Conservation (phyloP, 2,329 filamentous ascomycete genomes). For the Talaromyces islandicus region DNA sequence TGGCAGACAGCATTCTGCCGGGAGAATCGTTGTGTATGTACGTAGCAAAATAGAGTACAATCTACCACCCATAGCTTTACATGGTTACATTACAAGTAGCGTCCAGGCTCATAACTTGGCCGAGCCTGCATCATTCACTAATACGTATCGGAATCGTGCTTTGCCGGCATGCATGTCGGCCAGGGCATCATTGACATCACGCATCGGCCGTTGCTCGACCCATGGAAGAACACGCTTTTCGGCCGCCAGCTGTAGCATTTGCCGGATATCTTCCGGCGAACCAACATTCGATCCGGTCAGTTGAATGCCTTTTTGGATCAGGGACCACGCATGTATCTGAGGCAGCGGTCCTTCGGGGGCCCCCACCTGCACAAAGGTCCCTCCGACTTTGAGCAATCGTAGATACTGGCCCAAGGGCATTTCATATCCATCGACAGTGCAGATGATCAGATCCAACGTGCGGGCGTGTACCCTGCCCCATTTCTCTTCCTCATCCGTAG, state of each 20-base stretch:
- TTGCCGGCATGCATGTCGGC: constrained; percentile 41
- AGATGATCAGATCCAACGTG: constrained; percentile 51
- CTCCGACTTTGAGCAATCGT: constrained; percentile 52
- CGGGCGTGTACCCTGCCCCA: constrained; percentile 47
- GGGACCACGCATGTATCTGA: constrained; percentile 49
- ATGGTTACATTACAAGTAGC: neutral
- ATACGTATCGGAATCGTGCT: constrained; percentile 42
- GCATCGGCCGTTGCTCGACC: constrained; percentile 37
- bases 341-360: constrained; percentile 56
- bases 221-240: constrained; percentile 38
- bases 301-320: constrained; percentile 53
- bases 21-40: neutral
- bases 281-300: constrained; percentile 46
- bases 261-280: constrained; percentile 35
- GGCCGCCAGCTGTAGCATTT: constrained; percentile 39
- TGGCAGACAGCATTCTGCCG: neutral
- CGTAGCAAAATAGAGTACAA: neutral
- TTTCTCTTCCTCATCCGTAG: constrained; percentile 50
- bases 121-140: constrained; percentile 32
- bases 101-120: constrained; percentile 24
- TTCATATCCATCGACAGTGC: constrained; percentile 51
- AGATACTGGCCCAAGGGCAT: constrained; percentile 63
- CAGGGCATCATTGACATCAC: constrained; percentile 37
- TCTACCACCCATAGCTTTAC: neutral
- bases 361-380: constrained; percentile 61